Percentiles rank a stretch among this genome's conserved stretches.
phyloP scores from a whole-genome alignment of 2,329 filamentous ascomycete species.

The Microdochium nivale region DNA sequence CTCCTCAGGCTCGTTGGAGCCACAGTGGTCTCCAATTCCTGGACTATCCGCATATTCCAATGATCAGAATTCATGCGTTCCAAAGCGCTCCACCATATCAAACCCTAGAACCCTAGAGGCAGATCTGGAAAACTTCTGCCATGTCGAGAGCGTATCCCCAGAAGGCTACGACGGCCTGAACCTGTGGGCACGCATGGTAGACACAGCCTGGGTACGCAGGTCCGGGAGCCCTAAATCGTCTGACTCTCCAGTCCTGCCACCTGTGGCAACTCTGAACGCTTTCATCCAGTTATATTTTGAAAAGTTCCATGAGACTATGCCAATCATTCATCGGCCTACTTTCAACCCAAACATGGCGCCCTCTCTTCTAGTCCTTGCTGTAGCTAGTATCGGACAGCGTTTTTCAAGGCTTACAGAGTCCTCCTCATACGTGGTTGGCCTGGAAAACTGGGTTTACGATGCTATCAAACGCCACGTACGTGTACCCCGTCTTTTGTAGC shows the following conservation, averaged over 20 bases:
- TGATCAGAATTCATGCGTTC: too few relatives aligned
- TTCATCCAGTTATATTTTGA: background rate
- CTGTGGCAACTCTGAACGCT: background rate
- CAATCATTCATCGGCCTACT: background rate
- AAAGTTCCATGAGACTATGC: background rate
- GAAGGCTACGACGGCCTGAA: background rate
- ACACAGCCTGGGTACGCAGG: background rate
- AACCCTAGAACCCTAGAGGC: background rate
- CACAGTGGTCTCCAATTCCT: background rate
- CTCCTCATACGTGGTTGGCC: background rate
- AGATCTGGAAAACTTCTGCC: background rate
- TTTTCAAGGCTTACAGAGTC: background rate
- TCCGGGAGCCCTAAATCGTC: background rate
- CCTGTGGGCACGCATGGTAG: background rate
- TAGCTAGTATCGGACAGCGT: background rate
- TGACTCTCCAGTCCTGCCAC: background rate
- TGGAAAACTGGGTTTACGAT: background rate
- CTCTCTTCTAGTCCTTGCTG: background rate
- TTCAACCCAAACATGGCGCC: background rate
- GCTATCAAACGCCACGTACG: background rate
- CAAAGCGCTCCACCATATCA: too few relatives aligned
- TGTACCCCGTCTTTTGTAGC: background rate
- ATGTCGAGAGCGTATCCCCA: background rate
- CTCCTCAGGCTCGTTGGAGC: background rate
- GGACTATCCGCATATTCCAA: too few relatives aligned